Percentiles rank a stretch among this genome's conserved stretches.
phyloP scores from a whole-genome alignment of 495 filamentous ascomycete genomes.

The Viridothelium virens region DNA sequence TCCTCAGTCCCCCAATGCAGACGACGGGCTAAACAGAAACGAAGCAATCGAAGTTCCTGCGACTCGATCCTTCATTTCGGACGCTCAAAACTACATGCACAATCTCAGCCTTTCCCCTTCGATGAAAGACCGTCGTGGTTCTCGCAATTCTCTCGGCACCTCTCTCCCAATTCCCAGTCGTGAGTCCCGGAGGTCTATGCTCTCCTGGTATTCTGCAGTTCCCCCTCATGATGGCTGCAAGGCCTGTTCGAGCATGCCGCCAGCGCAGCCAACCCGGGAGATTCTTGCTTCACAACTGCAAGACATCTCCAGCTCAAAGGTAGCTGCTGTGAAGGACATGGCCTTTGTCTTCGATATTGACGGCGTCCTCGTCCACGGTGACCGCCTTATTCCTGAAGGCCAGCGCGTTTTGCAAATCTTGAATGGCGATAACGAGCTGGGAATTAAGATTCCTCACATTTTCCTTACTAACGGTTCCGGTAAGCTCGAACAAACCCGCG shows the following conservation, averaged over 20 bases:
- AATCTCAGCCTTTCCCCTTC: constrained; percentile 60
- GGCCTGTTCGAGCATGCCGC: constrained; percentile 40
- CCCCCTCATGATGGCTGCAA: constrained; percentile 36
- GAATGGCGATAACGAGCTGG: constrained; percentile 60
- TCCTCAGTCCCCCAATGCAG: constrained; percentile 42
- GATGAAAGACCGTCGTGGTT: constrained; percentile 56
- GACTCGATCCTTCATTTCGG: constrained; percentile 58
- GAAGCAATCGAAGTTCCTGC: constrained; percentile 66
- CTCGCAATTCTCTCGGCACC: constrained; percentile 72
- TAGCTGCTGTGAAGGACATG: constrained; percentile 56
- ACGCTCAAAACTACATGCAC: constrained; percentile 67
- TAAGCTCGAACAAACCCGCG: constrained; percentile 52
- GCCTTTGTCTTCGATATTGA: constrained; percentile 62
- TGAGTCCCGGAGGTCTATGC: constrained; percentile 54
- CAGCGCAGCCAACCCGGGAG: constrained; percentile 52
- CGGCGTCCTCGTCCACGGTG: constrained; percentile 58
- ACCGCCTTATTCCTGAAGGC: constrained; percentile 55
- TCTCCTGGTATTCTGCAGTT: constrained; percentile 39
- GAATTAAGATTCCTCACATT: constrained; percentile 64
- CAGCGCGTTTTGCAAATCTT: constrained; percentile 52
- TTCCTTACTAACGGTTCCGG: constrained; percentile 63
- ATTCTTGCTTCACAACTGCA: constrained; percentile 67
- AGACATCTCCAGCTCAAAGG: constrained; percentile 62
- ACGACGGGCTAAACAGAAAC: constrained; percentile 31
- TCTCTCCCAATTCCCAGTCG: constrained; percentile 68